Evolutionary conservation across 129 eudicot species (phyloP).

Genomic region (Ambrosia artemisiifolia): DNA sequence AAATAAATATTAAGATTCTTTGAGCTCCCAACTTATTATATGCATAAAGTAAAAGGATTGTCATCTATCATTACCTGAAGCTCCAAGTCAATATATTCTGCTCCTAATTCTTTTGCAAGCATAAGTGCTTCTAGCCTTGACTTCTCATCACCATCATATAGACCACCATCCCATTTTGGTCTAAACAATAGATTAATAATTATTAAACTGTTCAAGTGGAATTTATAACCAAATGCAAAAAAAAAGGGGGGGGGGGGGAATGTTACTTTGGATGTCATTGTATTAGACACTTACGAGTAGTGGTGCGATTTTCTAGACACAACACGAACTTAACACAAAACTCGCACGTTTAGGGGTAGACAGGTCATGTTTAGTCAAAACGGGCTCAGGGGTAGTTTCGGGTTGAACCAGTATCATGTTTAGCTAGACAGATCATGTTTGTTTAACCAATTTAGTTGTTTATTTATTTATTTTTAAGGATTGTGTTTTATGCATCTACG

Average conservation of each 20-base stretch:
- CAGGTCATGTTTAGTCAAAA: no score
- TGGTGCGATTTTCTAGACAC: no score
- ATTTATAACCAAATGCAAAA: neutral
- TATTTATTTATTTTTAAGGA: no score
- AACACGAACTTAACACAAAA: no score
- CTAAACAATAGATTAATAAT: slow-evolving; percentile 22
- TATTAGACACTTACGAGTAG: neutral
- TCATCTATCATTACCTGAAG: slow-evolving; percentile 47
- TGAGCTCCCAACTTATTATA: neutral
- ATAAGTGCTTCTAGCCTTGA: slow-evolving; percentile 48
- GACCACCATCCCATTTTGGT: slow-evolving; percentile 61
- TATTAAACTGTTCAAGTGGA: neutral
- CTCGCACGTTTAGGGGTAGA: no score
- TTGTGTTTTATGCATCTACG: no score
- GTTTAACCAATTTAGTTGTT: no score
- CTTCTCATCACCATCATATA: slow-evolving; percentile 50
- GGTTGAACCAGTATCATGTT: no score
- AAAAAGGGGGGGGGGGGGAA: neutral
- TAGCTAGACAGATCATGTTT: no score
- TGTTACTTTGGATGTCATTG: neutral
- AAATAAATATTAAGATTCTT: slow-evolving; percentile 2
- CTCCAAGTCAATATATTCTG: slow-evolving; percentile 75
- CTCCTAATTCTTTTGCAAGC: slow-evolving; percentile 72
- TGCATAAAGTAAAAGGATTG: neutral
- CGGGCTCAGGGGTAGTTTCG: no score